Percentiles rank a stretch among this genome's conserved stretches.
Evolutionary conservation across 352 stramenopile species (phyloP).

Genomic region (Thalassiosira pacifica): DNA sequence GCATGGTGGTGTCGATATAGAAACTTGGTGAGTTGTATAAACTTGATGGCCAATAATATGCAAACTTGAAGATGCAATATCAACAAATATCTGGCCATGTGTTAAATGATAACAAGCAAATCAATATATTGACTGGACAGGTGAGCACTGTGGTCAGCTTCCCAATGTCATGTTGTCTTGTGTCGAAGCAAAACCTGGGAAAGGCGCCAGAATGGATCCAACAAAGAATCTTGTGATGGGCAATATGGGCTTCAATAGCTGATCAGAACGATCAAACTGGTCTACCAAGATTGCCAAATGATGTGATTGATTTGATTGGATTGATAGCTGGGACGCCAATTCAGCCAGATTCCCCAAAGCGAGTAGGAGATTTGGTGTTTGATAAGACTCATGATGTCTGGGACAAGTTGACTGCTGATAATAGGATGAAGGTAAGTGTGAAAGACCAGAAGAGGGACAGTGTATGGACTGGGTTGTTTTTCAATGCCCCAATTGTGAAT

Average conservation of each 20-base stretch:
- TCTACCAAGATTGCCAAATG: not conserved
- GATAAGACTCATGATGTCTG: not conserved
- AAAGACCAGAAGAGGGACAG: not conserved
- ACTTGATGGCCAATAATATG: not conserved
- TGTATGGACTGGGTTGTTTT: not conserved
- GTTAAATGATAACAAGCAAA: not conserved
- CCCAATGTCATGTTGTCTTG: not conserved
- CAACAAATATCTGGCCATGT: not conserved
- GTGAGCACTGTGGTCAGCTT: not conserved
- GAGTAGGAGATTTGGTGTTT: not conserved
- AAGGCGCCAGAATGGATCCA: not conserved
- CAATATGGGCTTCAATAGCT: not conserved
- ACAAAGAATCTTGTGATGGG: not conserved
- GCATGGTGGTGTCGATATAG: not conserved
- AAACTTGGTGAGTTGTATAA: not conserved
- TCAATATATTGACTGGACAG: not conserved
- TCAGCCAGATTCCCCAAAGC: not conserved
- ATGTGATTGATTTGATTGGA: not conserved
- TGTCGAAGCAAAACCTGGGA: not conserved
- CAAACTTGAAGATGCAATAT: not conserved
- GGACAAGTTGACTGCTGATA: not conserved
- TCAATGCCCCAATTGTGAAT: not conserved
- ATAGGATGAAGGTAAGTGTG: not conserved
- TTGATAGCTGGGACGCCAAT: not conserved
- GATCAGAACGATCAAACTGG: no score